Conservation (phyloP, 2,329 filamentous ascomycete species). For the Elsinoe necatrix region DNA sequence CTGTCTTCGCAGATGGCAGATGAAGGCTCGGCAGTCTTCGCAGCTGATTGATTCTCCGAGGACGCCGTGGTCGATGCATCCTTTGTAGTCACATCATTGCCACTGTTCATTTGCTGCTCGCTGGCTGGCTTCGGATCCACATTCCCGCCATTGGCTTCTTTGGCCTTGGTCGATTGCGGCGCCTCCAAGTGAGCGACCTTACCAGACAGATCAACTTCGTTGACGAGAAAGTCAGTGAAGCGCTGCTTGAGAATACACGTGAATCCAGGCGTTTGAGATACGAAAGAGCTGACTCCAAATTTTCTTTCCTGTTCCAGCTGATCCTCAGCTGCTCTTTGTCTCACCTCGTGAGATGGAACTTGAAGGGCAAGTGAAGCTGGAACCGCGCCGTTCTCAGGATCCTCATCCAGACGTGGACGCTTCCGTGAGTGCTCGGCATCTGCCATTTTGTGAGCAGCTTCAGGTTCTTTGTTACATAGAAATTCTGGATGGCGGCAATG, state of each 20-base stretch:
- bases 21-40: conserved; percentile 12
- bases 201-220: conserved; percentile 73
- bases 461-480: background rate
- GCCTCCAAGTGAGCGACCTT: conserved; percentile 63
- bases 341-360: background rate
- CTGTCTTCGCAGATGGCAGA: conserved; percentile 31
- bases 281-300: conserved; percentile 56
- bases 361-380: too few species aligned
- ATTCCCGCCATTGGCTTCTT: conserved; percentile 19
- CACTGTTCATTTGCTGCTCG: background rate
- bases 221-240: conserved; percentile 88
- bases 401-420: conserved; percentile 8
- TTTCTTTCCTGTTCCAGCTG: conserved; percentile 35
- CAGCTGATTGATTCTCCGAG: background rate
- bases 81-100: background rate
- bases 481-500: background rate
- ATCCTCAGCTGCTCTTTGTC: conserved; percentile 15
- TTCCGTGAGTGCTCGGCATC: conserved; percentile 16
- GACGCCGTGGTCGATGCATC: background rate
- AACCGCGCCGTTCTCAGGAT: background rate
- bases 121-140: conserved; percentile 13
- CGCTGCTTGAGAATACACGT: conserved; percentile 60
- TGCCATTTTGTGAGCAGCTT: background rate
- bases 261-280: conserved; percentile 53
- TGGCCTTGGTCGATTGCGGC: conserved; percentile 14